Conservation (phyloP, 2,329 filamentous ascomycete species). For the Trichothecium sympodiale region DNA sequence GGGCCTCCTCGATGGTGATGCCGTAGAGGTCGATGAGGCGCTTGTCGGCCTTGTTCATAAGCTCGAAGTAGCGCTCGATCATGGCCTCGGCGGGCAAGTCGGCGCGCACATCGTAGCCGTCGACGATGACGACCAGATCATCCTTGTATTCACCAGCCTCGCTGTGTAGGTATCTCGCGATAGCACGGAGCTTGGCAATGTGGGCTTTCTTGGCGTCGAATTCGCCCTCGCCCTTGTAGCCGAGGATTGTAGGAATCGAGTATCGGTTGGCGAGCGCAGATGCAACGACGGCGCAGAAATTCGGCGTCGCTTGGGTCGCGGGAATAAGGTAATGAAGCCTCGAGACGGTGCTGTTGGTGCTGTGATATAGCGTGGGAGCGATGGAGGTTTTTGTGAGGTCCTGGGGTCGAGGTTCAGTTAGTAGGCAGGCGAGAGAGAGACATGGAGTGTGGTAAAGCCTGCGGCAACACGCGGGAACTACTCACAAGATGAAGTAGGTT, state of each 20-base stretch:
- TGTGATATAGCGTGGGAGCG: too few species aligned
- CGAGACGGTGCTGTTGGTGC: constrained; percentile 11
- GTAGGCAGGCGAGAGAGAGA: too few species aligned
- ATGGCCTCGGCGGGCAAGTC: constrained; percentile 54
- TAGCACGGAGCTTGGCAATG: constrained; percentile 26
- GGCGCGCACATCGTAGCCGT: constrained; percentile 53
- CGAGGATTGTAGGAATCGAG: constrained; percentile 24
- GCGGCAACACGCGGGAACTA: too few species aligned
- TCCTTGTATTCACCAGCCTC: constrained; percentile 25
- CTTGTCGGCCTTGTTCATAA: constrained; percentile 40
- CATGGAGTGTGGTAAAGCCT: too few species aligned
- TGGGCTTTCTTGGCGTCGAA: constrained; percentile 23
- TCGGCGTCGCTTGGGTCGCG: constrained; percentile 21
- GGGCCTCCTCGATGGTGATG: constrained; percentile 17
- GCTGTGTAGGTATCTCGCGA: constrained; percentile 21
- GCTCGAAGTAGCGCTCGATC: constrained; percentile 48
- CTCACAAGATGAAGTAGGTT: too few species aligned
- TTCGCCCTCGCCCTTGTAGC: constrained; percentile 23
- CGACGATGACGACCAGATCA: constrained; percentile 53
- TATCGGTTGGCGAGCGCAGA: constrained; percentile 26
- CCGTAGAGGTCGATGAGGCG: constrained; percentile 40
- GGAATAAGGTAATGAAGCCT: constrained; percentile 26
- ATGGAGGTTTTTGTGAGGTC: too few species aligned
- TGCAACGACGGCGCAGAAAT: constrained; percentile 25
- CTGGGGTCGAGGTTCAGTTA: too few species aligned